Conservation (phyloP, 116 monocot genomes). For the Phalaenopsis hybrid region DNA sequence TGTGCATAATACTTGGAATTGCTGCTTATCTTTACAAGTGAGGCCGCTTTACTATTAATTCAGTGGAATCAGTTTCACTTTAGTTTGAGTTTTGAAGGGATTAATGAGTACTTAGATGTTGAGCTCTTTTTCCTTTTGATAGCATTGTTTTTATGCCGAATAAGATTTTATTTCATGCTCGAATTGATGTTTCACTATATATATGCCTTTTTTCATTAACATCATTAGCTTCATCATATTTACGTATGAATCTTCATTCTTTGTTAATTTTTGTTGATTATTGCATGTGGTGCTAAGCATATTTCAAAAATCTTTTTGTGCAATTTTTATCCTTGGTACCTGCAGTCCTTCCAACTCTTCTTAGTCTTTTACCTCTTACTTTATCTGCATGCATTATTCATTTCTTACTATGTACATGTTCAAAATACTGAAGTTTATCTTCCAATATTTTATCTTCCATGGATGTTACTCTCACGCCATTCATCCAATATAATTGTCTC, state of each 20-base stretch:
- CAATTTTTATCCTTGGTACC: background rate
- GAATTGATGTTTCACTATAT: background rate
- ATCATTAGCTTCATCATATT: no score
- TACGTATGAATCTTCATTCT: background rate
- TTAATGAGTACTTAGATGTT: background rate
- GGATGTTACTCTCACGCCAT: no score
- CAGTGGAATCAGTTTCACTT: background rate
- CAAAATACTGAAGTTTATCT: no score
- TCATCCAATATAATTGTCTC: no score
- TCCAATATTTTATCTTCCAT: no score
- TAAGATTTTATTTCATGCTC: background rate
- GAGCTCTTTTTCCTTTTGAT: background rate
- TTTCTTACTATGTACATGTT: no score
- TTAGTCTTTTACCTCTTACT: no score
- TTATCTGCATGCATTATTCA: no score
- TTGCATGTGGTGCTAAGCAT: background rate
- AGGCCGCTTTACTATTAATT: slow-evolving; percentile 9
- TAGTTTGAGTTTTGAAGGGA: background rate
- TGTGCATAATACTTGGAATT: slow-evolving; percentile 77
- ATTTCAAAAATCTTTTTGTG: background rate
- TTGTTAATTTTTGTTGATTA: background rate
- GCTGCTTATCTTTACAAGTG: slow-evolving; percentile 85
- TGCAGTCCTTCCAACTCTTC: no score
- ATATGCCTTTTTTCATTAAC: no score
- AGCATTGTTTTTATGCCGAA: background rate